Percentiles rank a stretch among this genome's conserved stretches.
Evolutionary conservation across 2,329 filamentous ascomycete species (phyloP).

Genomic region (Botryotinia convoluta): DNA sequence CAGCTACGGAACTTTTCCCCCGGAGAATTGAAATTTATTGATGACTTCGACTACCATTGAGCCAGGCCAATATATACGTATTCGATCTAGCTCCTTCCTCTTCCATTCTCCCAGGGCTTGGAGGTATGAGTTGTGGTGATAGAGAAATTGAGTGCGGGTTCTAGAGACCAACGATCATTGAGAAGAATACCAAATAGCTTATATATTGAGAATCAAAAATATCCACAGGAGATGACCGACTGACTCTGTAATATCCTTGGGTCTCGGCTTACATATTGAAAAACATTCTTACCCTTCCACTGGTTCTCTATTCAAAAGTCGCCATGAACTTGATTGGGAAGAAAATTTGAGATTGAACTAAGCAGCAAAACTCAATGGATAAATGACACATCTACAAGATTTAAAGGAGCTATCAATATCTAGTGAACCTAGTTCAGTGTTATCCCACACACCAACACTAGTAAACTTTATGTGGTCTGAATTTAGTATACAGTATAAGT

Average conservation of each 20-base stretch:
- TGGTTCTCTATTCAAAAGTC: not conserved
- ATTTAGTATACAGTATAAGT: not conserved
- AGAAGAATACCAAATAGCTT: not conserved
- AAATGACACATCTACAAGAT: not conserved
- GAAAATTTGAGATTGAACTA: not conserved
- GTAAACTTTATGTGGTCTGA: not conserved
- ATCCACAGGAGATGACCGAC: fast-evolving
- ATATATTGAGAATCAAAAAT: too few species aligned
- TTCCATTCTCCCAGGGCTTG: not conserved
- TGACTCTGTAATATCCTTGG: not conserved
- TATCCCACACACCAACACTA: not conserved
- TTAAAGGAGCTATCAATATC: not conserved
- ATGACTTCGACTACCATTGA: not conserved
- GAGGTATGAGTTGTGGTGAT: not conserved
- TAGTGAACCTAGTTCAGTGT: not conserved
- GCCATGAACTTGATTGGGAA: not conserved
- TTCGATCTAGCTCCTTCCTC: not conserved
- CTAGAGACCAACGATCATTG: not conserved
- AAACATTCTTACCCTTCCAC: not conserved
- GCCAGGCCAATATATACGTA: not conserved
- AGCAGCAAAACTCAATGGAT: not conserved
- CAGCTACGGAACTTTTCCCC: too few species aligned
- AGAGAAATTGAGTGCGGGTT: not conserved
- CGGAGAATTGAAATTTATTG: too few species aligned
- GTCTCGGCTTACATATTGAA: fast-evolving